These are phyloP conservation scores for Bacterosira constricta DNA, from an alignment of 108 stramenopile genomes.

Conservation along the genomic window DNA sequence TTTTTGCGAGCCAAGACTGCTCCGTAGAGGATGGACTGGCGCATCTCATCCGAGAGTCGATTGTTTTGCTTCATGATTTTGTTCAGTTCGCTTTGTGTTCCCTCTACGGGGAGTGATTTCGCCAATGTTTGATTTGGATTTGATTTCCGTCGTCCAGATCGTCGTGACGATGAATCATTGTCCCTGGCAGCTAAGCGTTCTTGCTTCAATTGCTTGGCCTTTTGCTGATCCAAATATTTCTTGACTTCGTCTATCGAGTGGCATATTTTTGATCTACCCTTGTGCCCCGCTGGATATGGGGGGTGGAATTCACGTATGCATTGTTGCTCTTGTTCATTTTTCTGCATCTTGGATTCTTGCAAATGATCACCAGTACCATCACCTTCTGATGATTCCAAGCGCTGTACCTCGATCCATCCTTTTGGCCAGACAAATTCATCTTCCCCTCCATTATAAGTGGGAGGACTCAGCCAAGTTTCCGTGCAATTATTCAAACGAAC, in stretches of 20 bases:
- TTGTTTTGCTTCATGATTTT: slow-evolving; percentile 27
- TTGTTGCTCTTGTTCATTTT: not conserved
- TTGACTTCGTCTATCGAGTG: slow-evolving; percentile 4
- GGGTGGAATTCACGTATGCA: slow-evolving; percentile 10
- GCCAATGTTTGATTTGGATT: not conserved
- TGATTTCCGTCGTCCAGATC: not conserved
- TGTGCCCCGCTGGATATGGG: not conserved
- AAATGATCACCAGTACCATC: not conserved
- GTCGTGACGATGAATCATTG: not conserved
- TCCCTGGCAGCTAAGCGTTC: not conserved
- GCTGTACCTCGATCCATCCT: slow-evolving; percentile 9
- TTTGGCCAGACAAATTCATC: slow-evolving; percentile 9
- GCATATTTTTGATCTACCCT: not conserved
- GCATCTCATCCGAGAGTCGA: slow-evolving; percentile 24
- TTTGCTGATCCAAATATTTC: not conserved
- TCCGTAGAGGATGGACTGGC: slow-evolving; percentile 23
- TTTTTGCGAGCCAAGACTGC: slow-evolving; percentile 17
- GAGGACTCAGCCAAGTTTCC: slow-evolving; percentile 4
- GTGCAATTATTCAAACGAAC: not conserved
- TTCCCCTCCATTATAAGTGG: not conserved
- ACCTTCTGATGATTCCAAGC: not conserved
- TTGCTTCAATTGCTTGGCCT: not conserved
- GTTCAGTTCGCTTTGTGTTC: slow-evolving; percentile 14
- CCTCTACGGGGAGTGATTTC: not conserved
- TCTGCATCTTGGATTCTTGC: not conserved